phyloP scores from a whole-genome alignment of 305 asterid genomes.

The Solanum hybrid region DNA sequence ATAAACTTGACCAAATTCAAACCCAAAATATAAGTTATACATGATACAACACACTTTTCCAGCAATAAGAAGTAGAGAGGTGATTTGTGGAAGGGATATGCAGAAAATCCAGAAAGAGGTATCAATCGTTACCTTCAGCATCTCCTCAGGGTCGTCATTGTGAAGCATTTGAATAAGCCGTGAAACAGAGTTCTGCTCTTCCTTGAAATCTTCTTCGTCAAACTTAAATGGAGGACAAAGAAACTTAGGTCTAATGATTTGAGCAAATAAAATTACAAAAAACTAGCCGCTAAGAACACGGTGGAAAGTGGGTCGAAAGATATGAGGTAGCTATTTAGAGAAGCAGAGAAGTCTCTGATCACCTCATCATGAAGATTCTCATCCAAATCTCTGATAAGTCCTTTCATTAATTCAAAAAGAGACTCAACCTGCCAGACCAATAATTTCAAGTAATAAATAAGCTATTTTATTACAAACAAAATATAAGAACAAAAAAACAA shows the following conservation, averaged over 20 bases:
- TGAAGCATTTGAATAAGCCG: slow-evolving; percentile 88
- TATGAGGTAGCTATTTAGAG: neutral
- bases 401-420: slow-evolving; percentile 79
- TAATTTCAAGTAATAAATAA: slow-evolving; percentile 17
- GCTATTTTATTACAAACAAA: neutral
- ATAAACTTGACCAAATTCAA: neutral
- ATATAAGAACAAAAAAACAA: neutral
- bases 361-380: slow-evolving; percentile 73
- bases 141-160: slow-evolving; percentile 80
- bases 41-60: neutral
- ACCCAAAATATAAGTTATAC: neutral
- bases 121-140: slow-evolving; percentile 62
- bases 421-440: slow-evolving; percentile 64
- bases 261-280: neutral
- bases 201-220: slow-evolving; percentile 90
- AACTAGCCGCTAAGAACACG: neutral
- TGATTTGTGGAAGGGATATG: neutral
- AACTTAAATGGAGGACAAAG: slow-evolving; percentile 33
- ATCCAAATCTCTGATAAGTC: slow-evolving; percentile 66
- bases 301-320: neutral
- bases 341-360: slow-evolving; percentile 14
- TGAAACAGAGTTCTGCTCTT: slow-evolving; percentile 88
- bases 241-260: neutral
- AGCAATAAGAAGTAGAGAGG: neutral
- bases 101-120: neutral